Conservation (phyloP, 2,329 filamentous ascomycete species). For the Monosporascus sp. region DNA sequence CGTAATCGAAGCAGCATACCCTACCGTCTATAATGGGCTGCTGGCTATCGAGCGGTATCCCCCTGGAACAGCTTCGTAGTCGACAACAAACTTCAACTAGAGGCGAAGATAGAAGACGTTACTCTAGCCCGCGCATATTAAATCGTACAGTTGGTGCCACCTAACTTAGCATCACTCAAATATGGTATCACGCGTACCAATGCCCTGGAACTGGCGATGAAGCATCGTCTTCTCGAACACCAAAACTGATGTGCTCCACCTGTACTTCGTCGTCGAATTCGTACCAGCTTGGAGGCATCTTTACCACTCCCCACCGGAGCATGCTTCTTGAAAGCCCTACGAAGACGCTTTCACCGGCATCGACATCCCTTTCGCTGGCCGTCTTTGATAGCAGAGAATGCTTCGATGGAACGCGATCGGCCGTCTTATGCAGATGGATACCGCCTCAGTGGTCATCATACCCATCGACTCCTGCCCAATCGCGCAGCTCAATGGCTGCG, state of each 20-base stretch:
- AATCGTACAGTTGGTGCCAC: too few relatives aligned
- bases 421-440: background rate
- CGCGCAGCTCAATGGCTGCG: too few relatives aligned
- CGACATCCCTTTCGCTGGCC: background rate
- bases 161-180: too few relatives aligned
- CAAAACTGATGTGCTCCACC: slow-evolving; percentile 15
- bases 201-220: slow-evolving; percentile 7
- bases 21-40: too few relatives aligned
- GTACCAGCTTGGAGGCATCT: slow-evolving; percentile 15
- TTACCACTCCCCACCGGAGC: slow-evolving; percentile 17
- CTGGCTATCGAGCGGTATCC: too few relatives aligned
- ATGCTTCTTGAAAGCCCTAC: slow-evolving; percentile 11
- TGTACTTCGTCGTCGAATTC: slow-evolving; percentile 4
- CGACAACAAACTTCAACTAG: too few relatives aligned
- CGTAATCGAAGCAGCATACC: too few relatives aligned
- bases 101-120: too few relatives aligned
- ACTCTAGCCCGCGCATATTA: too few relatives aligned
- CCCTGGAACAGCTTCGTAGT: too few relatives aligned
- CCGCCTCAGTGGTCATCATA: background rate
- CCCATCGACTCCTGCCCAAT: background rate
- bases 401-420: slow-evolving; percentile 1
- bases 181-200: slow-evolving; percentile 10
- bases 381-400: background rate
- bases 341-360: slow-evolving; percentile 1
- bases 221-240: slow-evolving; percentile 13